phyloP scores from a whole-genome alignment of 2,329 filamentous ascomycete genomes.

The Penicillium sp. region DNA sequence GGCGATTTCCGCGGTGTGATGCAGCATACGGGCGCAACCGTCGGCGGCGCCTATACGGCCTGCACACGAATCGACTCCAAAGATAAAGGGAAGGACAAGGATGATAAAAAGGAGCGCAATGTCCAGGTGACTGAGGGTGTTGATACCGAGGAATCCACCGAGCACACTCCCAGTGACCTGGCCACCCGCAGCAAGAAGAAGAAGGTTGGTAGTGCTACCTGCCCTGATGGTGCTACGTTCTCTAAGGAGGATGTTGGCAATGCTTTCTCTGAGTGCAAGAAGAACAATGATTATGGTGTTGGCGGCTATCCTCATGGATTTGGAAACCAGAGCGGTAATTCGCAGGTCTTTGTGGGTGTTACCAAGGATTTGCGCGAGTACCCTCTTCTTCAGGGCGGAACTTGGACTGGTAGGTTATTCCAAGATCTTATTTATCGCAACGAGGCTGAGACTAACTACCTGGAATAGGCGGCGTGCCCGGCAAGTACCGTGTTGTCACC shows the following conservation, averaged over 20 bases:
- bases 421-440: neutral
- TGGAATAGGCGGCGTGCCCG: conserved; percentile 12
- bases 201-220: conserved; percentile 12
- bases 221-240: conserved; percentile 7
- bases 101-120: neutral
- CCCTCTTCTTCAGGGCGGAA: conserved; percentile 7
- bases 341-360: conserved; percentile 7
- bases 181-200: conserved; percentile 12
- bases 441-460: neutral
- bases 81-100: neutral
- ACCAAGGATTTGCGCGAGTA: conserved; percentile 13
- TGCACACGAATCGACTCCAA: conserved; percentile 9
- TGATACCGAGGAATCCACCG: neutral
- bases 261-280: neutral
- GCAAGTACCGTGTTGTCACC: conserved; percentile 11
- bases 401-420: conserved; percentile 13
- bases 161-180: conserved; percentile 7
- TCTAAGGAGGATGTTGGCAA: conserved; percentile 10
- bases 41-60: conserved; percentile 11
- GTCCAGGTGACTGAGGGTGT: neutral
- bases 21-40: conserved; percentile 13
- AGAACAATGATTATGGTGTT: neutral
- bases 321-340: neutral
- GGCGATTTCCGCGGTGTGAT: conserved; percentile 15
- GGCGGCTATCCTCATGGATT: neutral